Evolutionary conservation across 768 basidiomycete genomes (phyloP), one percentile per base, ranked within the genome.

Genomic region (Mycena chlorophos): DNA sequence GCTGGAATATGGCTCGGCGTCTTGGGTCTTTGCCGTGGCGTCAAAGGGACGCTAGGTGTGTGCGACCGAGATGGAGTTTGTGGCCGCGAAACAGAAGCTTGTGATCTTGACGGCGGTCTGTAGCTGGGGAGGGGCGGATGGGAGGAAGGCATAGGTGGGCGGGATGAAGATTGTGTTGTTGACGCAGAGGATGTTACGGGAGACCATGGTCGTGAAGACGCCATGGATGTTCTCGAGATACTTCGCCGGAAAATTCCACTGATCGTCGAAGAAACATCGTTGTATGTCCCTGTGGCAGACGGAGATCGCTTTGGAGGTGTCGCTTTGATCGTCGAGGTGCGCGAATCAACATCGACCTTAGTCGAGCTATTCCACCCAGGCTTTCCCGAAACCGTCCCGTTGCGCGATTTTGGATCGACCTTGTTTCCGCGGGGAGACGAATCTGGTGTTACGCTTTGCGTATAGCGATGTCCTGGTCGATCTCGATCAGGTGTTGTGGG

Each of bases 281-380:
- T 60, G 50, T 80, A 77, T 49, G 71, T 68, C 3, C 78, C 75
- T 37, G 72, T 54, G 17, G 80, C 68, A 30, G 82, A 85, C 39
- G 75, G 81, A 1, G 79, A 71, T 47, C 84, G 78, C 63, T 78
- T 79, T 14, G 81, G 76, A 26, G 81, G 77, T 29, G 77, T 71
- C 27, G 73, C 75, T 65, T 81, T 85, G 60, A 80, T 66, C 26
- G 78, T 80, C 37, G 63, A 63, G 6, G 71, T 58, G 27, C 73
- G 73, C n/a, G n/a, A n/a, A 47, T 79, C 82, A 23, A 86, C 86
- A 45, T 84, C 75, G n/a, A 93, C 78, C 64, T 77, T 89, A 1
- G 90, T 92, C 4, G 90, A 93, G 60, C 86, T 79, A 65, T 94
- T 94, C 91, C 91, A 94, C 29, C 71, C 75, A 56, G 84, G 84